Percentiles rank a stretch among this genome's conserved stretches.
Conservation (phyloP, 176 grass and related monocot genomes). For the Avena insularis region DNA sequence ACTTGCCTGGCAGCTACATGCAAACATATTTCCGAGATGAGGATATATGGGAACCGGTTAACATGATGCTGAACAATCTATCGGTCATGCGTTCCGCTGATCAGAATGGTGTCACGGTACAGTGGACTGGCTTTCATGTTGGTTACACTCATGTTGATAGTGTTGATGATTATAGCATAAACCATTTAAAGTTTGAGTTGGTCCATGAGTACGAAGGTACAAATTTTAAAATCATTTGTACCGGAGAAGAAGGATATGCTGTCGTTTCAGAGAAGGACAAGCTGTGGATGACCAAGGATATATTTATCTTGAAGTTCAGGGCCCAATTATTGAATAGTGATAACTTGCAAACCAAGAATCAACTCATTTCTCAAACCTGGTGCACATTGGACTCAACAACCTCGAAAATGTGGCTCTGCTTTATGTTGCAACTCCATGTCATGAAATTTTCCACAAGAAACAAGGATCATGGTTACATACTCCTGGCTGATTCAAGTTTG, state of each 20-base stretch:
- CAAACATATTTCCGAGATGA: constrained; percentile 67
- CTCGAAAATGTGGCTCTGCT: neutral
- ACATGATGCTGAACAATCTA: constrained; percentile 86
- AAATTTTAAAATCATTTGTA: neutral
- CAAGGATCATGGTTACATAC: neutral
- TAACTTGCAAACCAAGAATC: neutral
- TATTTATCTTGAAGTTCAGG: neutral
- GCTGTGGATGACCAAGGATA: neutral
- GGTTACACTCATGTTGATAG: constrained; percentile 61
- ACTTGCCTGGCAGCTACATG: constrained; percentile 87
- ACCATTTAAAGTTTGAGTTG: constrained; percentile 75
- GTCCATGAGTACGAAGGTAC: no score
- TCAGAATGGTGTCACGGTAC: constrained; percentile 64
- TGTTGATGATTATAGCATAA: constrained; percentile 66
- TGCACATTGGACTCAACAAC: neutral
- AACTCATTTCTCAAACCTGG: neutral
- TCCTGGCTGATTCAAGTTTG: neutral
- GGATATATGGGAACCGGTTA: constrained; percentile 63
- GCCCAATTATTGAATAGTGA: neutral
- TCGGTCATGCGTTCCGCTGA: constrained; percentile 77
- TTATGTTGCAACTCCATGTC: neutral
- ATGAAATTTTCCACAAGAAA: neutral
- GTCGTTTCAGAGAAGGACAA: neutral
- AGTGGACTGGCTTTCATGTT: constrained; percentile 78
- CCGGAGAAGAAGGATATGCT: neutral